Conservation (phyloP, 345 rosid species). For the Citrus maxima region DNA sequence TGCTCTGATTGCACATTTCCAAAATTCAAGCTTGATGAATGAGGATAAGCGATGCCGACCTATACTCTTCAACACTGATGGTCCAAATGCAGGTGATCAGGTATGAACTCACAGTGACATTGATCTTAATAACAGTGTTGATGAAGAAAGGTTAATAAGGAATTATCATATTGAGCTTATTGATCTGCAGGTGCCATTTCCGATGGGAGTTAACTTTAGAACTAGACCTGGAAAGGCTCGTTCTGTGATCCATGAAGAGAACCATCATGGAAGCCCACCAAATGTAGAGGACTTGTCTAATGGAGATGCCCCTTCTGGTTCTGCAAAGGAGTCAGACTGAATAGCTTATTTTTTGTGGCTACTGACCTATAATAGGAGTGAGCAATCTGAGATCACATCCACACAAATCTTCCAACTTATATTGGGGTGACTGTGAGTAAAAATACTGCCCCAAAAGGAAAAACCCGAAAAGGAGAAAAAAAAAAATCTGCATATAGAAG, state of each 20-base stretch:
- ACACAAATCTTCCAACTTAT: slow-evolving; percentile 7
- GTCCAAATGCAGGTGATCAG: slow-evolving; percentile 77
- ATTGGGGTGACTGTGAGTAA: background rate
- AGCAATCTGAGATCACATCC: background rate
- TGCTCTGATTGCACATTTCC: slow-evolving; percentile 76
- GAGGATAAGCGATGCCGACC: slow-evolving; percentile 77
- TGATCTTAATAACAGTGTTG: background rate
- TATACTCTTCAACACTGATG: slow-evolving; percentile 67
- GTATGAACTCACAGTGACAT: slow-evolving; percentile 22
- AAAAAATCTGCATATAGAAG: background rate
- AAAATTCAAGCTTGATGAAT: slow-evolving; percentile 78
- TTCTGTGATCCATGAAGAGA: slow-evolving; percentile 25
- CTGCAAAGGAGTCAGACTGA: slow-evolving; percentile 38
- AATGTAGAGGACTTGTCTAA: slow-evolving; percentile 30
- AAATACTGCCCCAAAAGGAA: background rate
- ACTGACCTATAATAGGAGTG: slow-evolving; percentile 28
- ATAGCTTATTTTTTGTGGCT: slow-evolving; percentile 16
- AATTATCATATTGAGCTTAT: background rate
- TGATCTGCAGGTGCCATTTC: slow-evolving; percentile 53
- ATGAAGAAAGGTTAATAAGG: background rate
- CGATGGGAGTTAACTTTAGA: slow-evolving; percentile 54
- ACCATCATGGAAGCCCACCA: slow-evolving; percentile 25
- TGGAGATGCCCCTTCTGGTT: slow-evolving; percentile 36
- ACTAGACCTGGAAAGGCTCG: slow-evolving; percentile 43
- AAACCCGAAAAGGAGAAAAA: background rate